Conservation (phyloP, 306 rosid genomes). For the Malus sylvestris region DNA sequence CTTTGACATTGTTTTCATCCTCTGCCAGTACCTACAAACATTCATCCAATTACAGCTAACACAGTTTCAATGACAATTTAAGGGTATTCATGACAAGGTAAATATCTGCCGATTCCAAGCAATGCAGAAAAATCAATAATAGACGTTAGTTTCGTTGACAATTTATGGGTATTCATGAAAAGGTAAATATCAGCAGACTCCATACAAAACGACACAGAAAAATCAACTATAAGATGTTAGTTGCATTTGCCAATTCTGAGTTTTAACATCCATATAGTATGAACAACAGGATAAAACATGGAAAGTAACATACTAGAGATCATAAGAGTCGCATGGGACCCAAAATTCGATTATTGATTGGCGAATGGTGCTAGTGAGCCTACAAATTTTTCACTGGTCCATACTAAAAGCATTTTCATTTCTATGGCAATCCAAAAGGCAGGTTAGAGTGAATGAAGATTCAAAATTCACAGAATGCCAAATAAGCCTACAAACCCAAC, state of each 20-base stretch:
- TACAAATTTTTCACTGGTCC: not conserved
- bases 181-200: too few relatives aligned
- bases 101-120: too few relatives aligned
- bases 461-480: not conserved
- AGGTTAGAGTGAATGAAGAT: not conserved
- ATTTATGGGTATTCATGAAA: too few relatives aligned
- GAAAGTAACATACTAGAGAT: not conserved
- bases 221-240: not conserved
- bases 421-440: not conserved
- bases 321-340: not conserved
- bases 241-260: not conserved
- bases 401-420: not conserved
- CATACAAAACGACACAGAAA: too few relatives aligned
- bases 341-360: not conserved
- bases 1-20: conserved; percentile 81
- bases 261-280: not conserved
- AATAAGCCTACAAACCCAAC: not conserved
- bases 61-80: not conserved
- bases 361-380: not conserved
- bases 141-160: not conserved
- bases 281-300: not conserved
- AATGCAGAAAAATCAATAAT: too few relatives aligned
- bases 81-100: too few relatives aligned
- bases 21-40: conserved; percentile 64
- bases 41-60: not conserved